Percentiles rank a stretch among this genome's conserved stretches.
phyloP scores from a whole-genome alignment of 2,329 filamentous ascomycete genomes.

The Cladosporium sp. region DNA sequence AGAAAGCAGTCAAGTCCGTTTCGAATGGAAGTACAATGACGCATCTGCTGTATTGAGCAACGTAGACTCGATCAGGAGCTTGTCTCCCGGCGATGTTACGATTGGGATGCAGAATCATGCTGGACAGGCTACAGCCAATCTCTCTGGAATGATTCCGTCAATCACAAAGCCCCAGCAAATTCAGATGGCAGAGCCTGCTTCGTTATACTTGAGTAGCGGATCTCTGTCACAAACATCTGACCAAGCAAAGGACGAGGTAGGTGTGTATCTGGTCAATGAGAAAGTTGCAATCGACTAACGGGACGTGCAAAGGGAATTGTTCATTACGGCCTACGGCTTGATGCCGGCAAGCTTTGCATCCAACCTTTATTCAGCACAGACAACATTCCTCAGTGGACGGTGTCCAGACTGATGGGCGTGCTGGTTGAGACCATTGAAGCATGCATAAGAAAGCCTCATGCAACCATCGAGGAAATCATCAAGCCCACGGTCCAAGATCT shows the following conservation, averaged over 20 bases:
- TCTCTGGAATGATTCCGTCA: conserved; percentile 17
- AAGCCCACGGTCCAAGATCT: conserved; percentile 8
- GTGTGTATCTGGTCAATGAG: background rate
- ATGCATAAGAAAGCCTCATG: conserved; percentile 7
- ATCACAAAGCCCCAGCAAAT: conserved; percentile 16
- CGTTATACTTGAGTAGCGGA: conserved; percentile 10
- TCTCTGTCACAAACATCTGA: background rate
- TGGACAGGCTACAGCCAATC: conserved; percentile 22
- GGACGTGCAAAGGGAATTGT: background rate
- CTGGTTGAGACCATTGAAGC: conserved; percentile 10
- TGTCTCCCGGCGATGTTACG: conserved; percentile 32
- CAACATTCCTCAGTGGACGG: conserved; percentile 9
- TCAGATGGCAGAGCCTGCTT: background rate
- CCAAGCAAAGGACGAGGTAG: conserved; percentile 7
- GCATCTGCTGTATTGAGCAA: conserved; percentile 14
- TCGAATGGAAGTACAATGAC: conserved; percentile 35
- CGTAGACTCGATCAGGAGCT: conserved; percentile 14
- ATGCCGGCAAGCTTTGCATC: conserved; percentile 4
- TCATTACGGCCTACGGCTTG: background rate
- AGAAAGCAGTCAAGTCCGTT: conserved; percentile 34
- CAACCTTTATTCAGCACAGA: conserved; percentile 10
- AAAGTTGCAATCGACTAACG: background rate
- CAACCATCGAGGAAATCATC: conserved; percentile 9
- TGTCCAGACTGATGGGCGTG: conserved; percentile 12
- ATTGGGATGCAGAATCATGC: conserved; percentile 29